Base-by-base conservation (phyloP, 208 protist genomes). In the Borovskyia barvae region DNA sequence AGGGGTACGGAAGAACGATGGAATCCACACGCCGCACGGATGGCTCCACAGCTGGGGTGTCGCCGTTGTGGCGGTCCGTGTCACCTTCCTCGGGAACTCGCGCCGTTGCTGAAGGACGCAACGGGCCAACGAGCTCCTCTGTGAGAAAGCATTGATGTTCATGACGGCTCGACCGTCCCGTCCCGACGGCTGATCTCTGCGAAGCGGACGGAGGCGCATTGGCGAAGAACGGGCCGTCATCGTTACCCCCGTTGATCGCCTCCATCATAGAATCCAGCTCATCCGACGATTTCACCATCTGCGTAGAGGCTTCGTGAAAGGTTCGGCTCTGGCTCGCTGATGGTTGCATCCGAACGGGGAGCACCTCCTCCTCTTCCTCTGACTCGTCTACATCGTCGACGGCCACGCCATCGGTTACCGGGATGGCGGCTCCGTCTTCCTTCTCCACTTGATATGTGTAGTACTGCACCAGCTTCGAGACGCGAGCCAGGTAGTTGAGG, bases 401-500 rank as follows among this genome's bases (percentile, higher is more conserved):
- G 0, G 29, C 33, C 9, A 39, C n/a, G n/a, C 33, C 50, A 15
- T 42, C 48, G 28, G 20, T 59, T 53, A 66, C 58, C 3, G 40
- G 46, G 19, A 73, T 66, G 25, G 66, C 58, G 28, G 45, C 46
- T 5, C 66, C 57, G 6, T 66, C 59, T 40, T 45, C 40, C 5
- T 12, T 40, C 19, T 62, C 52, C 8, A 73, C 52, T 45, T 73
- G 58, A 26, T 57, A 67, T 20, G 58, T 33, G 53, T 64, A 80
- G 68, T 67, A 67, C 51, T 72, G 65, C 55, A 79, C 61, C 12
- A 82, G 55, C 61, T 72, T 75, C 48, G 65, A 50, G 19, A 82
- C 64, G 6, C 75, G 75, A 19, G 75, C 75, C 22, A 61, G 51
- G 66, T 82, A 74, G 60, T 82, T 82, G 20, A 72, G 61, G 32